Base-by-base conservation (phyloP, 179 eudicot species). In the Sideroxylon spinosum region DNA sequence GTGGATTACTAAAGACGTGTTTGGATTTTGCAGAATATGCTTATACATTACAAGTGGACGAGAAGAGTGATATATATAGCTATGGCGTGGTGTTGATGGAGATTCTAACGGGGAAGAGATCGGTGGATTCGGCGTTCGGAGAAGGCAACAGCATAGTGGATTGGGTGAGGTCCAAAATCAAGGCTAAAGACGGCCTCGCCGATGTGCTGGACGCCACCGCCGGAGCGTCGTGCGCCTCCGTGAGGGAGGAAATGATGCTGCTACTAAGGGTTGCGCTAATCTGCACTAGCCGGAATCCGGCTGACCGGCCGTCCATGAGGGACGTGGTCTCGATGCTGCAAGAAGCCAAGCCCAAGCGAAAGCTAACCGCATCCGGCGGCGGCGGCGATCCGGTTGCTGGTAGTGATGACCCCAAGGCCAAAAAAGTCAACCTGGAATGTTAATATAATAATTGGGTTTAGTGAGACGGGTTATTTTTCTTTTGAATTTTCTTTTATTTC, bases 61-160 rank as follows among this genome's bases (percentile, higher is more conserved):
- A 94, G 72, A 96, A 96, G 82, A 94, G 99, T 13, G 99, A 96
- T 79, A 96, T 96, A 26, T 96, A 94, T 82, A 96, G 98, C 74
- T 96, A 74, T 22, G 98, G 98, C 26, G 99, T 96, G 32, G 90
- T 96, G 50, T 70, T 96, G 56, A 83, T 96, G 81, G 99, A 96
- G 79, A 85, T 94, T 22, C 26, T 96, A 22, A 90, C 87, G 0
- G 97, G 99, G 0, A 96, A 90, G 68, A 82, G 90, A 75, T 92
- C 97, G 0, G 98, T 96, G 7, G 92, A 92, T 2, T 63, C 90
- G 0, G 97, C 92, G 37, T 96, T 92, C 52, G 98, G 97, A 0
- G 98, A 94, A 0, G 99, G 99, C 0, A 96, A 92, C 59, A 89
- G 97, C 66, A 89, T 96, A 11, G 99, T 94, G 6, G 98, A 96